Conservation (phyloP, 345 rosid genomes). For the Zanthoxylum bungeanum region DNA sequence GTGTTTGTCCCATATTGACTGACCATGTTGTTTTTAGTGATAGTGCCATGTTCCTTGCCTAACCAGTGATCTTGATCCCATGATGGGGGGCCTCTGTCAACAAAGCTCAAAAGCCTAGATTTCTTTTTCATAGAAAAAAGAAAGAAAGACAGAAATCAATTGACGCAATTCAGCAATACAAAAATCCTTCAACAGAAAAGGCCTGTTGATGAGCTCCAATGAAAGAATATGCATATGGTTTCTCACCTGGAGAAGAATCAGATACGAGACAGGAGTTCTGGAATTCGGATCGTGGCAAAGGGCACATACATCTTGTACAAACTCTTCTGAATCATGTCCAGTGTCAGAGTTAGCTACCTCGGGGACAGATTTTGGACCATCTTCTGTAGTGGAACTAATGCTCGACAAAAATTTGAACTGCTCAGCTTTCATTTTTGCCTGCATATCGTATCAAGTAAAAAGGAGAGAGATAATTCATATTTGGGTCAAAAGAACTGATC, state of each 20-base stretch:
- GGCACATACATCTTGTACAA: slow-evolving; percentile 67
- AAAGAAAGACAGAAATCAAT: slow-evolving; percentile 11
- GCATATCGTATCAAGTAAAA: slow-evolving; percentile 27
- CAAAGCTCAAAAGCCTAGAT: slow-evolving; percentile 83
- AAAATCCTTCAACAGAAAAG: background rate
- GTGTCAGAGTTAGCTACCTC: slow-evolving; percentile 44
- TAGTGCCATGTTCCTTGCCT: slow-evolving; percentile 32
- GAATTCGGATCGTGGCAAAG: slow-evolving; percentile 86
- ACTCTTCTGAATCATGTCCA: slow-evolving; percentile 36
- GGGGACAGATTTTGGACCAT: slow-evolving; percentile 36
- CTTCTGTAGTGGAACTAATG: slow-evolving; percentile 46
- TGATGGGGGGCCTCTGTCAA: slow-evolving; percentile 62
- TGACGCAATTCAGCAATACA: background rate
- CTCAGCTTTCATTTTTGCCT: slow-evolving; percentile 98
- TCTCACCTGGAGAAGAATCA: slow-evolving; percentile 87
- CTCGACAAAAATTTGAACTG: slow-evolving; percentile 83
- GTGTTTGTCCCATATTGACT: slow-evolving; percentile 31
- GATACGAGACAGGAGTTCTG: slow-evolving; percentile 67
- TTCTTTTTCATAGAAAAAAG: slow-evolving; percentile 48
- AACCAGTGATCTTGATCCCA: slow-evolving; percentile 54
- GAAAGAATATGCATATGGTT: slow-evolving; percentile 13
- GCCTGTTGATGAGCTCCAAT: slow-evolving; percentile 8
- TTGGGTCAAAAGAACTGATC: background rate
- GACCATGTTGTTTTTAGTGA: slow-evolving; percentile 26
- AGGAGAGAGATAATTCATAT: slow-evolving; percentile 21